A percentile compares a stretch with the other conserved stretches of the same genome.
These are phyloP conservation scores for Chrysanthemum makinoi DNA, from an alignment of 129 eudicot genomes.

Conservation along the genomic window DNA sequence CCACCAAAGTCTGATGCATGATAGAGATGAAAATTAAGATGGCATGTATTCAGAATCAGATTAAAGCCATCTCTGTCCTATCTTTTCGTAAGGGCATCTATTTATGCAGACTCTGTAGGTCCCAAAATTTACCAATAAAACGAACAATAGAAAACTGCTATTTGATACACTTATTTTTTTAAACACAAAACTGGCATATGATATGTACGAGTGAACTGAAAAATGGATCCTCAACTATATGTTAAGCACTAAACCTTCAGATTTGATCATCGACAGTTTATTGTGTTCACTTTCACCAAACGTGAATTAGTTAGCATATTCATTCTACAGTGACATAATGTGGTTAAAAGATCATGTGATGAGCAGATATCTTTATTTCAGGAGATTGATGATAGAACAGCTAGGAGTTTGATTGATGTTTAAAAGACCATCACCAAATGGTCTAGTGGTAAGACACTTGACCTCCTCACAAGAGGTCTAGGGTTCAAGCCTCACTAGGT, in stretches of 20 bases:
- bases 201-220: not conserved
- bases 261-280: not conserved
- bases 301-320: not conserved
- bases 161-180: not conserved
- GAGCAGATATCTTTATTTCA: too few relatives aligned
- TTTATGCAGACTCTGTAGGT: not conserved
- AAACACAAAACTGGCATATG: not conserved
- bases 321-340: not conserved
- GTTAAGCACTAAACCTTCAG: not conserved
- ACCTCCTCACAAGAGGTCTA: too few relatives aligned
- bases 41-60: not conserved
- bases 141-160: not conserved
- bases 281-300: not conserved
- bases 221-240: not conserved
- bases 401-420: too few relatives aligned
- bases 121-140: not conserved
- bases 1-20: constrained; percentile 3
- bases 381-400: too few relatives aligned
- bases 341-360: not conserved
- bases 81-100: not conserved
- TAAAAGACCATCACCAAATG: not conserved
- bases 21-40: not conserved
- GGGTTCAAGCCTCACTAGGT: too few relatives aligned
- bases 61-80: not conserved
- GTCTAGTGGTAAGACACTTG: too few relatives aligned